Evolutionary conservation across 2,329 filamentous ascomycete species (phyloP).

Genomic region (Leptographium procerum): DNA sequence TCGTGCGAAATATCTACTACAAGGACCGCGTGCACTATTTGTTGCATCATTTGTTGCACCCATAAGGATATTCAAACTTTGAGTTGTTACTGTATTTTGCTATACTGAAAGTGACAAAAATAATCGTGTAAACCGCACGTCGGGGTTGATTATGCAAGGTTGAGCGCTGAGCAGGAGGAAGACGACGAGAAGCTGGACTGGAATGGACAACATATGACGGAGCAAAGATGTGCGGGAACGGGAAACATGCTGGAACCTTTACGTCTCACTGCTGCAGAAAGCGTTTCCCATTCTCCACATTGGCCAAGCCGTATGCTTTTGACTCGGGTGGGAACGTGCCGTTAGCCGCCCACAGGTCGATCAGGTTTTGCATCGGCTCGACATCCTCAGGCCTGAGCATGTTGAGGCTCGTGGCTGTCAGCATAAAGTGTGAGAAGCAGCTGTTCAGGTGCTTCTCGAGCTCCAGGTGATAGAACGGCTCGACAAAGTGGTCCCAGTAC

Average conservation of each 20-base stretch:
- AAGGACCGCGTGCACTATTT: too few relatives aligned
- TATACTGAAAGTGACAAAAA: not conserved
- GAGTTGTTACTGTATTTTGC: not conserved
- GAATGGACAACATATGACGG: not conserved
- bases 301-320: conserved; percentile 54
- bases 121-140: not conserved
- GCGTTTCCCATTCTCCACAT: conserved; percentile 46
- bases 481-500: conserved; percentile 89
- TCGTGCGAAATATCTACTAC: too few relatives aligned
- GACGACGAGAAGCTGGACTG: not conserved
- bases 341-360: conserved; percentile 84
- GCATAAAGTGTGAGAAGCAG: conserved; percentile 76
- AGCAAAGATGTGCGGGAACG: conserved; percentile 13
- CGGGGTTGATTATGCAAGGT: not conserved
- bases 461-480: conserved; percentile 75
- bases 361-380: conserved; percentile 89
- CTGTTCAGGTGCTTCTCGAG: conserved; percentile 74
- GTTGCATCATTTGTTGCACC: too few relatives aligned
- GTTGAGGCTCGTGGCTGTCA: conserved; percentile 68
- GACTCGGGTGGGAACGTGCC: conserved; percentile 72
- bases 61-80: not conserved
- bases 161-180: not conserved
- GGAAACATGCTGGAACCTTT: not conserved
- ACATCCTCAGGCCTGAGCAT: conserved; percentile 82
- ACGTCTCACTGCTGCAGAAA: conserved; percentile 32